A percentile compares a stretch with the other conserved stretches of the same genome.
phyloP scores from a whole-genome alignment of 768 basidiomycete genomes.

The Leucocoprinus sp. region DNA sequence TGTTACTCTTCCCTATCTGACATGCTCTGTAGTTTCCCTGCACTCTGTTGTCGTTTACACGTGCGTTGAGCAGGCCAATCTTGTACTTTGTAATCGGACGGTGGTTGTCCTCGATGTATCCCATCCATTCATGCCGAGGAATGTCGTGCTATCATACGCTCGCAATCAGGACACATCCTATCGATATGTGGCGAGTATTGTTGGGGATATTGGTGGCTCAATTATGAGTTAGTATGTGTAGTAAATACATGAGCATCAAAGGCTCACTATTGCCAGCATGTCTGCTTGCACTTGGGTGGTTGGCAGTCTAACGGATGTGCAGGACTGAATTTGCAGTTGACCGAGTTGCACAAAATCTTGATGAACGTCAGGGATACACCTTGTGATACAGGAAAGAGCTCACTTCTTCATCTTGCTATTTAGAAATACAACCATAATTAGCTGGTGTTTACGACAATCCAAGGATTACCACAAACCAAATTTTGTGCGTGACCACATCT shows the following conservation, averaged over 20 bases:
- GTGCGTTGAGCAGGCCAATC: neutral
- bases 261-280: slow-evolving; percentile 69
- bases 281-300: slow-evolving; percentile 42
- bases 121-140: slow-evolving; percentile 7
- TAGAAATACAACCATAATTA: slow-evolving; percentile 1
- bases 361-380: slow-evolving; percentile 5
- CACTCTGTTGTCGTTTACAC: neutral
- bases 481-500: slow-evolving; percentile 51
- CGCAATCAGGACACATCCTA: slow-evolving; percentile 48
- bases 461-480: slow-evolving; percentile 28
- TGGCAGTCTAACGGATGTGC: slow-evolving; percentile 42
- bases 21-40: neutral
- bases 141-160: slow-evolving; percentile 11
- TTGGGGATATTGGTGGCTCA: slow-evolving; percentile 57
- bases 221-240: slow-evolving; percentile 15
- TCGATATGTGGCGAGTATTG: slow-evolving; percentile 64
- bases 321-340: slow-evolving; percentile 57
- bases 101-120: neutral
- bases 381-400: neutral
- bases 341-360: slow-evolving; percentile 56
- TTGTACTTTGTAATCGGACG: slow-evolving; percentile 4
- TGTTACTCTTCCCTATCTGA: neutral
- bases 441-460: neutral
- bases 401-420: slow-evolving; percentile 55
- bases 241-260: slow-evolving; percentile 11